Conservation (phyloP, 106 monocot species). For the Acorus calamus region DNA sequence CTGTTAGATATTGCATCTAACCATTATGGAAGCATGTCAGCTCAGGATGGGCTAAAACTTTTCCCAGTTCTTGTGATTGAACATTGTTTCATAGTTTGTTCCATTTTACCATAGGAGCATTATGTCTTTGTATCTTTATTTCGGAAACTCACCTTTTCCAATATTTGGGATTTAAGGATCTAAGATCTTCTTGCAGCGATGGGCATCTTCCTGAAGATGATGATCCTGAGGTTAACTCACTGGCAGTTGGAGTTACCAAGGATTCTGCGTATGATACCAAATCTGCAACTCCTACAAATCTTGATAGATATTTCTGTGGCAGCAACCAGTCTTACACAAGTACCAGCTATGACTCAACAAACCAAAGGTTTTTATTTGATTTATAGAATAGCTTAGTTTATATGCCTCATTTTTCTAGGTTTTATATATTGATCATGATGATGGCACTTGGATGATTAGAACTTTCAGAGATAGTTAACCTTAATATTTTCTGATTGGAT, state of each 20-base stretch:
- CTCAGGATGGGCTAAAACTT: too few species aligned
- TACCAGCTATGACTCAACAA: slow-evolving; percentile 20
- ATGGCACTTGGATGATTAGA: too few species aligned
- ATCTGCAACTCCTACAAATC: slow-evolving; percentile 12
- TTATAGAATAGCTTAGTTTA: background rate
- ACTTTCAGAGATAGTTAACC: too few species aligned
- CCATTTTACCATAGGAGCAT: too few species aligned
- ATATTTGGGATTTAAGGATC: background rate
- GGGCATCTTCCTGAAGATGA: slow-evolving; percentile 89
- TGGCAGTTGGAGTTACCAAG: slow-evolving; percentile 28
- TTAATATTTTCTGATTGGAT: too few species aligned
- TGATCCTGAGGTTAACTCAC: slow-evolving; percentile 29
- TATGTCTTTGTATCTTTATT: background rate
- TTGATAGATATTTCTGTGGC: slow-evolving; percentile 19
- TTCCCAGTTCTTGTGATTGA: too few species aligned
- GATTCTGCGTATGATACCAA: slow-evolving; percentile 16
- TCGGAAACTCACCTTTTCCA: background rate
- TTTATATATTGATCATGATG: too few species aligned
- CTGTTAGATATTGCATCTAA: too few species aligned
- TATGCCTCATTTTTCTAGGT: too few species aligned
- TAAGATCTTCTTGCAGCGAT: slow-evolving; percentile 39
- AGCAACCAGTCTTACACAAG: slow-evolving; percentile 16
- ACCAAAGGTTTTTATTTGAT: slow-evolving; percentile 38
- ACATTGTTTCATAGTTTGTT: too few species aligned
- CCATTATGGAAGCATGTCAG: too few species aligned